Base-by-base conservation (phyloP, 2,329 filamentous ascomycete species). In the Aspergillus tubingensis region DNA sequence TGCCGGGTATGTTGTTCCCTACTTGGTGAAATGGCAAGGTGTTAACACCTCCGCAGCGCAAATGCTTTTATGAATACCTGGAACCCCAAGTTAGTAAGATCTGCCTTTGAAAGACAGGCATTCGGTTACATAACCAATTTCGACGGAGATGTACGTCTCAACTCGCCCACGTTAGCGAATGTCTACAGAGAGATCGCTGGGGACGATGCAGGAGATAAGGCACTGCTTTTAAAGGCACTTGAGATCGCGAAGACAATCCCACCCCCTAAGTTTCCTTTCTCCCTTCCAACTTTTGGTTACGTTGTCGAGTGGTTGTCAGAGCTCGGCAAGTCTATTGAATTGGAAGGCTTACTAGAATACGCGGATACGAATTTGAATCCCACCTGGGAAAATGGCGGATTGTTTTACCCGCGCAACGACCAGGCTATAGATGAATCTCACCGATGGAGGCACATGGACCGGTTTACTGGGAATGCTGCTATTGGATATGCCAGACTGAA, bases 401-500 rank as follows among this genome's bases (percentile, higher is more conserved):
- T 59, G 1, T 59, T 54, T 17, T 59, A 59, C n/a, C 38, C 27
- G 0, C 41, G 19, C 2, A 59, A 49, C 15, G 25, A 19, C 8
- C 25, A 27, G 27, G 17, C 47, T 6, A 13, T 21, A 1, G 57
- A 59, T 19, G 27, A 19, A 8, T 8, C 30, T 1, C 50, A 50
- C 2, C 53, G 49, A n/a, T 59, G 57, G 57, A 59, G 8, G 17
- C 30, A 60, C 19, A 60, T 77, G 57, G 75, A 79, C 27, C 73
- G 75, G 0, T 76, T 73, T 17, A 66, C 74, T 0, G 74, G 77
- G 0, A 78, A 79, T 58, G 69, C 70, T 1, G 70, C 64, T 0
- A 72, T 79, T 57, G 75, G 69, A 0, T 79, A 79, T 50, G 70
- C 69, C 5, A 62, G 76, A 21, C 61, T 78, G 19, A 77, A 79